Evolutionary conservation across 2,329 filamentous ascomycete genomes (phyloP), one percentile per base, ranked within the genome.

Genomic region (Colletotrichum higginsianum): DNA sequence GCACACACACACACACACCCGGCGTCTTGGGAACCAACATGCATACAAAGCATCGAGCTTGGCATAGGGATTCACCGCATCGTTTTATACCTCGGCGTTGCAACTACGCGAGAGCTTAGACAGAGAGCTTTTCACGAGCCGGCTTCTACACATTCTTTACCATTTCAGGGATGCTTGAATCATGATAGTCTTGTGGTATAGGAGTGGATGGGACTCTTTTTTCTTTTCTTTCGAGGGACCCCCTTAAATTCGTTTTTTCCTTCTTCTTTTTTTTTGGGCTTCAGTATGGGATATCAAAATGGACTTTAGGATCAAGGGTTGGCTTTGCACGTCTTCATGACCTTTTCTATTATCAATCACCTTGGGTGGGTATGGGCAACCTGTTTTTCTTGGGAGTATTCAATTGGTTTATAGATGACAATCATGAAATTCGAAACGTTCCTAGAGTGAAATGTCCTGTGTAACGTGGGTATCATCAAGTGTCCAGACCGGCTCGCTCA

Each of bases 61-160:
- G 61, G 66, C 65, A 64, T 72, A 35, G 62, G 67, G 55, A 72
- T 61, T 62, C 53, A 46, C 35, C 42, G 66, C 70, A 71, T 70
- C 55, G 15, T 58, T 57, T 66, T 66, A 72, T 72, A 72, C 70
- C 70, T 66, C 66, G 70, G 67, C 70, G 67, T 72, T 71, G 52
- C 66, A 68, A 71, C 53, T 38, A 55, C 65, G 69, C 47, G 60
- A 72, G 69, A 72, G 69, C 69, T 61, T 69, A 72, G 65, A 71
- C 23, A 72, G 65, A 69, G 40, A 71, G 67, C 67, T 72, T 72
- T 57, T 55, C 56, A 72, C 61, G 55, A 66, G 70, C 67, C 66
- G 67, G 67, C 65, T 65, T 40, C 55, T 61, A 61, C 57, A 70
- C 67, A 70, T 61, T 72, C 70, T 71, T 57, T 72, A 72, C 66